Percentiles rank a stretch among this genome's conserved stretches.
These are phyloP conservation scores for Dispira simplex DNA, from an alignment of 192 early-diverging fungal species.

Conservation along the genomic window DNA sequence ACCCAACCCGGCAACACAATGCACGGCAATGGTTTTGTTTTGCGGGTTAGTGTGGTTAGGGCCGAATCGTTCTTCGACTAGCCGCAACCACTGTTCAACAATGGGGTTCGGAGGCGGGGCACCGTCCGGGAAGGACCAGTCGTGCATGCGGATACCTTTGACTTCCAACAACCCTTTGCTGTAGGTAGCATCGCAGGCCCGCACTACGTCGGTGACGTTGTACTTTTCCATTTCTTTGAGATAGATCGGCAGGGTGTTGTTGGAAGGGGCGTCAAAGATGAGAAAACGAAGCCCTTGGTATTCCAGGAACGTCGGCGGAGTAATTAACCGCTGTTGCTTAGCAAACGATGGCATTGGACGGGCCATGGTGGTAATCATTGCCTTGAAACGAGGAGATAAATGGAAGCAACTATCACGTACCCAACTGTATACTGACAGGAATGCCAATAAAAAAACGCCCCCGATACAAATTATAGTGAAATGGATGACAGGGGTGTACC, in stretches of 20 bases:
- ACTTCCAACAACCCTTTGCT: slow-evolving; percentile 34
- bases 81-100: slow-evolving; percentile 41
- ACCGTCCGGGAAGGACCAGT: neutral
- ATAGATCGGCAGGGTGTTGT: slow-evolving; percentile 60
- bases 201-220: slow-evolving; percentile 75
- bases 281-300: slow-evolving; percentile 50
- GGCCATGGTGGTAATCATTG: slow-evolving; percentile 1
- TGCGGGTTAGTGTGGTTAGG: slow-evolving; percentile 12
- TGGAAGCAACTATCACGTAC: neutral
- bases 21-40: slow-evolving; percentile 57
- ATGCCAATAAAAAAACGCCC: no score
- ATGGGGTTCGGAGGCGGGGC: slow-evolving; percentile 28
- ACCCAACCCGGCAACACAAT: slow-evolving; percentile 91
- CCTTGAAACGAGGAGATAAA: no score
- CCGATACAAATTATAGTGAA: neutral
- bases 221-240: slow-evolving; percentile 52
- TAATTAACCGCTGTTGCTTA: slow-evolving; percentile 3
- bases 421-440: no score
- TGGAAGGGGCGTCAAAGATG: slow-evolving; percentile 87
- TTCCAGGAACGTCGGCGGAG: slow-evolving; percentile 1
- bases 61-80: slow-evolving; percentile 34
- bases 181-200: slow-evolving; percentile 88
- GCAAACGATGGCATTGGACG: neutral
- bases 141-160: slow-evolving; percentile 55
- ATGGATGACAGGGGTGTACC: neutral